Base-by-base conservation (phyloP, 2,329 filamentous ascomycete genomes). In the Alternaria angustiovoidea region DNA sequence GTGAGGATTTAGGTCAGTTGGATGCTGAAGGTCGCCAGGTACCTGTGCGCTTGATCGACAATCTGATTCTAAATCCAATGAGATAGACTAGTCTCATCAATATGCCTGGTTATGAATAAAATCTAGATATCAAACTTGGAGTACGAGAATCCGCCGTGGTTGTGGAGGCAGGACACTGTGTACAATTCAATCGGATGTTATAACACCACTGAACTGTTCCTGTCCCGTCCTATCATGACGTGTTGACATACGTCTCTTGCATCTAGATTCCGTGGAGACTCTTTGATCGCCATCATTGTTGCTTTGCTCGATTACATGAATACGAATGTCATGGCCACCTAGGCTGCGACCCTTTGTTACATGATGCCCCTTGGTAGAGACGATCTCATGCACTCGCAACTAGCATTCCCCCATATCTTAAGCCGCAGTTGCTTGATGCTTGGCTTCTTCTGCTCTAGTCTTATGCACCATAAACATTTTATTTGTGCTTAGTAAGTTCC, bases 31-130 rank as follows among this genome's bases (percentile, higher is more conserved):
- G 87, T 56, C 89, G 88, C 4, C 89, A 90, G 1, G 91, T 92
- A 16, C 77, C 89, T 1, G 95, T 99, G 48, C 85, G 95, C 63
- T 81, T 99, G 78, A 97, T 99, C 76, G 95, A 99, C 75, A 99
- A 99, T 73, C 89, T 98, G 66, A 89, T 96, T n/a, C 59, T 83
- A 43, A 66, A 74, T 41, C 73, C 75, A 34, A 60, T 70, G 44
- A 59, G 59, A 62, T 67, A 32, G 61, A 34, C 38, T 43, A 4
- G 18, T 49, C 20, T n/a, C 20, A 4, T n/a, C 6, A 5, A 36
- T 24, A 12, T 5, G n/a, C 14, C 6, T n/a, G 14, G 22, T 38
- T 14, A 38, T 26, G 32, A n/a, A 11, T n/a, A 24, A 4, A 24
- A 34, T 18, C 12, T 12, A 7, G 11, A n/a, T 20, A 36, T 24